phyloP scores from a whole-genome alignment of 306 rosid species.

The Acacia acuminata region DNA sequence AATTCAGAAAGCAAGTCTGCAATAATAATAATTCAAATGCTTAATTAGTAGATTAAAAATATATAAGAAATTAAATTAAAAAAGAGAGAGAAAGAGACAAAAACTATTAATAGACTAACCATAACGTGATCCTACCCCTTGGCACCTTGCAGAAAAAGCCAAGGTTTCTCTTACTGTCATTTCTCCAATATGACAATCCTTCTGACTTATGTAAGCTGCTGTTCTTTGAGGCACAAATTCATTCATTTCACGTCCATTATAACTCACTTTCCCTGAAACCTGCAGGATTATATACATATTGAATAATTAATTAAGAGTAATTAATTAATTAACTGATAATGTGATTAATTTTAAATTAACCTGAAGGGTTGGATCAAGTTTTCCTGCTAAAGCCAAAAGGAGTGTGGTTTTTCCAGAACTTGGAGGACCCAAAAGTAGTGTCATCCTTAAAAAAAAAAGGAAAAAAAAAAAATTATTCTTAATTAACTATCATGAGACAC shows the following conservation, averaged over 20 bases:
- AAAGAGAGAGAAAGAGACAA: neutral
- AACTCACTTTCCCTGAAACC: conserved; percentile 51
- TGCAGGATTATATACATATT: neutral
- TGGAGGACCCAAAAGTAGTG: conserved; percentile 84
- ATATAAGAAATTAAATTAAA: neutral
- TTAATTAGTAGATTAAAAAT: neutral
- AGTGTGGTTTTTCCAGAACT: conserved; percentile 83
- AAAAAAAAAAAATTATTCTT: no score
- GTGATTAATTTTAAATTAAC: conserved; percentile 28
- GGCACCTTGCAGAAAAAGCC: conserved; percentile 61
- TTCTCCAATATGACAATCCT: conserved; percentile 54
- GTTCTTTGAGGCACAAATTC: conserved; percentile 58
- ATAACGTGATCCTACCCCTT: conserved; percentile 59
- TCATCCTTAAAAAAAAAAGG: conserved; percentile 43
- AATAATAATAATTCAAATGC: neutral
- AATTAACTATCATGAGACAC: neutral
- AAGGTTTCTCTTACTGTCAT: conserved; percentile 62
- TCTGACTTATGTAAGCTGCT: conserved; percentile 52
- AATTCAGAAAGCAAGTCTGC: conserved; percentile 48
- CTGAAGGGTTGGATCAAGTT: conserved; percentile 52
- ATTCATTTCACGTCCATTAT: conserved; percentile 52
- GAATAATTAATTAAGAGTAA: neutral
- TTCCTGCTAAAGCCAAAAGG: conserved; percentile 68
- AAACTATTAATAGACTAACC: conserved; percentile 35
- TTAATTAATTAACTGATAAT: neutral